These are phyloP conservation scores for Globisporangium irregulare DNA, from an alignment of 352 stramenopile species.

Conservation along the genomic window DNA sequence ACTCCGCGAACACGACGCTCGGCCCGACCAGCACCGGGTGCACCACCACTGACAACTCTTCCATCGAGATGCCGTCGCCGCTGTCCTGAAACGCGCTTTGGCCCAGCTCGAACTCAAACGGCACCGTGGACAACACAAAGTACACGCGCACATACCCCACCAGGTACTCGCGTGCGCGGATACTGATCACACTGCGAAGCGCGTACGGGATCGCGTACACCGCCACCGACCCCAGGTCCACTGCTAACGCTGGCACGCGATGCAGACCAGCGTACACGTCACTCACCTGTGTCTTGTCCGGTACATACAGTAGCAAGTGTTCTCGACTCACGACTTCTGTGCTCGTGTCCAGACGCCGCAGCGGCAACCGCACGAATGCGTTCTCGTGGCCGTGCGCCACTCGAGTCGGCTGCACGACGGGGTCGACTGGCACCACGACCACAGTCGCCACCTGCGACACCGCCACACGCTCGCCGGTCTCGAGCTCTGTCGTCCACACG, in stretches of 20 bases:
- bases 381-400: not conserved
- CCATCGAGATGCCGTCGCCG: conserved; percentile 34
- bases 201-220: not conserved
- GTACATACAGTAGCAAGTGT: not conserved
- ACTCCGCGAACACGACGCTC: no score
- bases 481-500: not conserved
- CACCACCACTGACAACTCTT: conserved; percentile 35
- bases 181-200: not conserved
- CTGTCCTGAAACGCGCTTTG: conserved; percentile 28
- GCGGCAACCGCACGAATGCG: not conserved
- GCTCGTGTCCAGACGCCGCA: not conserved
- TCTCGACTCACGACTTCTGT: not conserved
- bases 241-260: not conserved
- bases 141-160: no score
- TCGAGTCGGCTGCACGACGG: not conserved
- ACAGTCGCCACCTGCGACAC: conserved; percentile 19
- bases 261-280: not conserved
- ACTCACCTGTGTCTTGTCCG: not conserved
- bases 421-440: not conserved
- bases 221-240: not conserved
- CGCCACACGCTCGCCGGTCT: not conserved
- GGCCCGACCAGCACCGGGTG: conserved; percentile 20
- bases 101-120: conserved; percentile 34
- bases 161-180: not conserved
- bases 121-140: no score